Evolutionary conservation across 2,329 filamentous ascomycete genomes (phyloP), one percentile per base, ranked within the genome.

Genomic region (Epichloe sibirici): DNA sequence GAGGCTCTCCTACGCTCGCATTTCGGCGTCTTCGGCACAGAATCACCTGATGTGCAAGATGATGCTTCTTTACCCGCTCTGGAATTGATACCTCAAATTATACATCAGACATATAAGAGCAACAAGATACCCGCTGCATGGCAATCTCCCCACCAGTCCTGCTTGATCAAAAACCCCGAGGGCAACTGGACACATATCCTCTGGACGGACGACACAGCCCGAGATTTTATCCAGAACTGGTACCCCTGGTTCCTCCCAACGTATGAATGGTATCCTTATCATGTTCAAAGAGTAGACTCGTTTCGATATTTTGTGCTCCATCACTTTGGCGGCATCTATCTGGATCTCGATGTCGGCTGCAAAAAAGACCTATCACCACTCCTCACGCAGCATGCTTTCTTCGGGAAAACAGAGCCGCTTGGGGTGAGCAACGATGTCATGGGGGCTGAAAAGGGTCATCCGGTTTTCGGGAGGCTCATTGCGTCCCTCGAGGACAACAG

Each of bases 291-390:
- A 55, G 85, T 86, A 52, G 87, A 91, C 63, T 75, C 85, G 5
- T 86, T 91, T 60, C 79, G 87, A 49, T 91, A 91, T 70, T 90
- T 91, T 64, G 75, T 90, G 21, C 74, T 93, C 35, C 76, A 82
- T 51, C 80, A 88, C 66, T 90, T 81, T 63, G 88, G 88, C 52
- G 88, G 88, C 42, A 82, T 89, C 52, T 91, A 91, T 67, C 82
- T 91, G 59, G 87, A 93, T 62, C 70, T 91, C 47, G 87, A 93
- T 66, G 25, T 48, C 3, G 47, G 47, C 25, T 48, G 47, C n/a
- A 7, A 3, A 48, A 48, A 40, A 15, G 49, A 51, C 28, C 49
- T 51, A 4, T 46, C 49, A 15, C 40, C 42, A 21, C 42, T 51
- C 5, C 42, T 51, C 39, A 25, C 13, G 31, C 42, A 51, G 17